Evolutionary conservation across 2,329 filamentous ascomycete species (phyloP).

Genomic region (Calcarisporium arbuscula): DNA sequence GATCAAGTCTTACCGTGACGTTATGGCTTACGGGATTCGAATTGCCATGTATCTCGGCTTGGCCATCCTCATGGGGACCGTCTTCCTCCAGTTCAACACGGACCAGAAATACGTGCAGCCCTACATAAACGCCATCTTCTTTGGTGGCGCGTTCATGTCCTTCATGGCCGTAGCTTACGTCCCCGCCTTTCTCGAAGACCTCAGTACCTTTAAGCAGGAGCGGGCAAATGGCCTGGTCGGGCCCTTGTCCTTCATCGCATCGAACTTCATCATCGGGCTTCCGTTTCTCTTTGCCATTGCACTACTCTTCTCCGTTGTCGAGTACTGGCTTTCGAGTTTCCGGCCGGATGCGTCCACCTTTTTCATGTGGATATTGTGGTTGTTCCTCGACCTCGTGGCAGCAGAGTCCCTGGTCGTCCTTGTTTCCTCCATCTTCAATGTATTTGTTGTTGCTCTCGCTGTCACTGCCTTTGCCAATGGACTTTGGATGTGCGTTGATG

Average conservation of each 20-base stretch:
- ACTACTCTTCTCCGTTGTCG: constrained; percentile 65
- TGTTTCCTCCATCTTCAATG: constrained; percentile 64
- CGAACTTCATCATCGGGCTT: constrained; percentile 77
- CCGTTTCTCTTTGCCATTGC: constrained; percentile 77
- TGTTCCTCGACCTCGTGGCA: constrained; percentile 77
- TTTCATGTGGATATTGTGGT: constrained; percentile 74
- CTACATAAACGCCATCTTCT: constrained; percentile 77
- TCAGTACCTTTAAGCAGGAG: constrained; percentile 45
- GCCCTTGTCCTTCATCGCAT: constrained; percentile 62
- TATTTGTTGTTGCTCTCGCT: constrained; percentile 74
- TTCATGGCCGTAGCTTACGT: constrained; percentile 84
- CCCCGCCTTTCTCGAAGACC: constrained; percentile 51
- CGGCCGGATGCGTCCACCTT: constrained; percentile 58
- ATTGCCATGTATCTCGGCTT: constrained; percentile 72
- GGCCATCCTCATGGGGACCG: constrained; percentile 82
- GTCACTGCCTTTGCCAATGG: constrained; percentile 81
- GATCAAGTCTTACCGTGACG: constrained; percentile 77
- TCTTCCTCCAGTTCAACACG: constrained; percentile 68
- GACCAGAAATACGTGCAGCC: constrained; percentile 70
- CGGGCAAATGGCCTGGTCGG: constrained; percentile 77
- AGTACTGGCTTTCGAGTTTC: constrained; percentile 79
- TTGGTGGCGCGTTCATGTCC: constrained; percentile 68
- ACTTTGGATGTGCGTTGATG: constrained; percentile 81
- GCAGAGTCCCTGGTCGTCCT: constrained; percentile 79
- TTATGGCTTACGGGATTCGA: constrained; percentile 77